These are phyloP conservation scores for Penicillium samsonianum DNA, from an alignment of 495 filamentous ascomycete genomes.

Conservation along the genomic window DNA sequence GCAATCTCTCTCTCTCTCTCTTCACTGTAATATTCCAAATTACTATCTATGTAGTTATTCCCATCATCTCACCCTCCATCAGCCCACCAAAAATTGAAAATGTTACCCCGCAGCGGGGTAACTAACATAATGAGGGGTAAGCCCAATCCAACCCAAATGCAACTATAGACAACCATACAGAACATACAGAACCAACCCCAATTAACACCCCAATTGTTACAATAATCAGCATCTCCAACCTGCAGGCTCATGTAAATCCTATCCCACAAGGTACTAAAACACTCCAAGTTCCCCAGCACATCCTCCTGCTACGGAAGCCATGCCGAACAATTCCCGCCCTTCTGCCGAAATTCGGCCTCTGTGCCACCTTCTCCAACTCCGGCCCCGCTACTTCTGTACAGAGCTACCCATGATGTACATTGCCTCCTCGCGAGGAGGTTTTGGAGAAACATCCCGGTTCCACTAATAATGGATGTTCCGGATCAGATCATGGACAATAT, in stretches of 20 bases:
- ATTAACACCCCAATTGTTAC: not conserved
- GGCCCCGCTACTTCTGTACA: slow-evolving; percentile 18
- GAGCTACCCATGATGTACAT: not conserved
- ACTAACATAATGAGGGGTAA: slow-evolving; percentile 32
- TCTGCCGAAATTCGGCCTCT: slow-evolving; percentile 26
- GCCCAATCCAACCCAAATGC: too few relatives aligned
- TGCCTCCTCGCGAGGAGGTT: slow-evolving; percentile 23
- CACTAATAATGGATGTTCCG: slow-evolving; percentile 1
- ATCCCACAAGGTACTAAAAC: slow-evolving; percentile 3
- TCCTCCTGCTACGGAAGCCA: not conserved
- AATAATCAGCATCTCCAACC: not conserved
- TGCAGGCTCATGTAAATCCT: not conserved
- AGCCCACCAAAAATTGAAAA: not conserved
- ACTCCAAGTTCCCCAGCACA: not conserved
- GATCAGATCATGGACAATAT: not conserved
- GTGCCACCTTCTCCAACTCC: slow-evolving; percentile 23
- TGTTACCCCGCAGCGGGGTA: slow-evolving; percentile 18
- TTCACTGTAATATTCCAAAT: too few relatives aligned
- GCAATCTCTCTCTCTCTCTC: too few relatives aligned
- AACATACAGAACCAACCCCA: too few relatives aligned
- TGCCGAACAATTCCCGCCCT: slow-evolving; percentile 18
- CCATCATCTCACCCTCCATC: not conserved
- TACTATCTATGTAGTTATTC: too few relatives aligned
- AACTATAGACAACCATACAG: not conserved
- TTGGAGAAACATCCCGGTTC: slow-evolving; percentile 23